A percentile compares a stretch with the other conserved stretches of the same genome.
Conservation (phyloP, 2,329 filamentous ascomycete genomes). For the Fusarium metavorans region DNA sequence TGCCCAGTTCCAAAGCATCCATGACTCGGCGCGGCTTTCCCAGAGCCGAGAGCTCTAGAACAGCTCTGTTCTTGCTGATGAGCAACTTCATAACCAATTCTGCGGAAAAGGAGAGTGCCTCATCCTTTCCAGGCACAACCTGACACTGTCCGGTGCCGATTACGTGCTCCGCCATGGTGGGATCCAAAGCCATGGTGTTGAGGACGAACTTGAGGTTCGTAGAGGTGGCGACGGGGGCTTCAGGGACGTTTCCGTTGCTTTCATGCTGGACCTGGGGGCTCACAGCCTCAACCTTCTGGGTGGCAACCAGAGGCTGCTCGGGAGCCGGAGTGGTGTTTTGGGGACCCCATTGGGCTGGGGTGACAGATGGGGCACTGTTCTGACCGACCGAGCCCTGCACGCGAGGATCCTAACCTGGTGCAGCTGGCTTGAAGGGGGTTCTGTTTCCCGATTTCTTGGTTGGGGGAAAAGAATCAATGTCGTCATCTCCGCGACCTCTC, state of each 20-base stretch:
- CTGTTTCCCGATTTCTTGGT: background rate
- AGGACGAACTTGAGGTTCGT: background rate
- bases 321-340: background rate
- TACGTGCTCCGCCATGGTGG: slow-evolving; percentile 12
- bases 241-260: background rate
- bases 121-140: slow-evolving; percentile 19
- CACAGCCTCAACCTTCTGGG: background rate
- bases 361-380: background rate
- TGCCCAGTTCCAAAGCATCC: slow-evolving; percentile 38
- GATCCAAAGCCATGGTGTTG: background rate
- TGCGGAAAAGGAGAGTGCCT: slow-evolving; percentile 14
- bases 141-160: slow-evolving; percentile 35
- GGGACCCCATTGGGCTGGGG: slow-evolving; percentile 15
- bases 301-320: background rate
- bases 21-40: slow-evolving; percentile 24
- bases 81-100: slow-evolving; percentile 35
- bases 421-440: slow-evolving; percentile 19
- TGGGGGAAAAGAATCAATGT: background rate
- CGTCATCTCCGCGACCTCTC: background rate
- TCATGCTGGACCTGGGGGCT: background rate
- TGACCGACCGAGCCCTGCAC: slow-evolving; percentile 6
- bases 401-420: slow-evolving; percentile 26
- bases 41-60: slow-evolving; percentile 31
- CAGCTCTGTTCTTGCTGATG: slow-evolving; percentile 20
- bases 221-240: background rate